Base-by-base conservation (phyloP, 768 basidiomycete species). In the Cantharellus anzutake region DNA sequence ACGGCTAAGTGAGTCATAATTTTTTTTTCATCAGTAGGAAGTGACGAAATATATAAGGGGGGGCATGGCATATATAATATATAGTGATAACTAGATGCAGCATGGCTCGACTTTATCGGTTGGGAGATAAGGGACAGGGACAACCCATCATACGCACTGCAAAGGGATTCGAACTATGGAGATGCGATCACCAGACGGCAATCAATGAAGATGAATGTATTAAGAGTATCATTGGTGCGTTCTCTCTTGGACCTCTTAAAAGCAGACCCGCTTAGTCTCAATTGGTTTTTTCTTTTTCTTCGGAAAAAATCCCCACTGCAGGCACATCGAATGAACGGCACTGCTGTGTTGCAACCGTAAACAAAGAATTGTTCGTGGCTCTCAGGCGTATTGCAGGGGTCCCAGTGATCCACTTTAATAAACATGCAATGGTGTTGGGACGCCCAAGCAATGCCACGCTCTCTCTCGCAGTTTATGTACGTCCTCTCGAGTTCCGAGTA, bases 51-150 rank as follows among this genome's bases (percentile, higher is more conserved):
- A 11, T 59, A 14, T 35, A 11, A 11, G 52, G 11, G 52, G 38
- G 14, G 4, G 51, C 59, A 68, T 48, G 38, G 41, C 39, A 37
- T 7, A 52, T 40, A 20, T 20, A n/a, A 5, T 34, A 7, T 52
- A 2, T 60, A 97, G 96, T 99, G 94, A 97, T 99, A 70, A 97
- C 96, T 0, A 94, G 98, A 68, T 99, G 96, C 70, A 94, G 84
- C 68, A 91, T 99, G 48, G 83, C 92, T 64, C 88, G 90, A 67
- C 76, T 99, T 2, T 98, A 99, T 72, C 76, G 90, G 2, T 79
- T 84, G 60, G 92, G 90, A 7, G 20, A 29, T 29, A 29, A 29
- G 20, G 80, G 77, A 61, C 67, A 75, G 1, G 78, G 78, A 39
- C 92, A 97, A 67, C 71, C 78, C 0, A 79, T 83, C 0, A 83